A percentile compares a stretch with the other conserved stretches of the same genome.
Conservation (phyloP, 2,329 filamentous ascomycete species). For the Aureobasidium mangrovei region DNA sequence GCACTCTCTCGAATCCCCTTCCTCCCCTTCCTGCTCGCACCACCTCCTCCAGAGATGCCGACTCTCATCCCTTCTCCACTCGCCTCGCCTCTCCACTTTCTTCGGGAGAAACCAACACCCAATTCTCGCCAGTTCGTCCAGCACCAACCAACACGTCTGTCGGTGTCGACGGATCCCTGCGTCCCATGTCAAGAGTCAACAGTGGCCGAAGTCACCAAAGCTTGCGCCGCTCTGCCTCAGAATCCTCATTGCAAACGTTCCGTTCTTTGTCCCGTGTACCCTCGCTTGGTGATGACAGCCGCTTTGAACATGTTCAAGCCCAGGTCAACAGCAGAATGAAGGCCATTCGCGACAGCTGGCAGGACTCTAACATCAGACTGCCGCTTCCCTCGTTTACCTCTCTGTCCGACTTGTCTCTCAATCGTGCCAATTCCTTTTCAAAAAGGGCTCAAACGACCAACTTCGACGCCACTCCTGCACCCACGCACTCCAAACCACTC, state of each 20-base stretch:
- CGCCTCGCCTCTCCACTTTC: background rate
- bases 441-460: background rate
- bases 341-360: conserved; percentile 78
- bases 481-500: background rate
- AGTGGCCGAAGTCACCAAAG: conserved; percentile 1
- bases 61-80: background rate
- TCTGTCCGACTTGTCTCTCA: conserved; percentile 34
- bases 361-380: conserved; percentile 67
- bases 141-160: background rate
- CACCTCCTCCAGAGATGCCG: background rate
- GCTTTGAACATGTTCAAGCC: conserved; percentile 70
- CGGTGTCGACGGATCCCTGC: background rate
- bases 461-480: background rate
- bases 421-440: background rate
- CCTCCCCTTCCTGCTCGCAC: background rate
- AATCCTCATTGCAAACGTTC: conserved; percentile 66
- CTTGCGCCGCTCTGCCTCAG: conserved; percentile 58
- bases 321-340: conserved; percentile 85
- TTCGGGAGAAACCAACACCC: background rate
- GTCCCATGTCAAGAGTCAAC: conserved; percentile 9
- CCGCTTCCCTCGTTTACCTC: conserved; percentile 38
- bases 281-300: conserved; percentile 73
- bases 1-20: background rate
- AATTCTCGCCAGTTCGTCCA: background rate
- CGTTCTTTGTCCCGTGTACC: conserved; percentile 69